Base-by-base conservation (phyloP, 495 filamentous ascomycete genomes). In the Filosporella fistucella region DNA sequence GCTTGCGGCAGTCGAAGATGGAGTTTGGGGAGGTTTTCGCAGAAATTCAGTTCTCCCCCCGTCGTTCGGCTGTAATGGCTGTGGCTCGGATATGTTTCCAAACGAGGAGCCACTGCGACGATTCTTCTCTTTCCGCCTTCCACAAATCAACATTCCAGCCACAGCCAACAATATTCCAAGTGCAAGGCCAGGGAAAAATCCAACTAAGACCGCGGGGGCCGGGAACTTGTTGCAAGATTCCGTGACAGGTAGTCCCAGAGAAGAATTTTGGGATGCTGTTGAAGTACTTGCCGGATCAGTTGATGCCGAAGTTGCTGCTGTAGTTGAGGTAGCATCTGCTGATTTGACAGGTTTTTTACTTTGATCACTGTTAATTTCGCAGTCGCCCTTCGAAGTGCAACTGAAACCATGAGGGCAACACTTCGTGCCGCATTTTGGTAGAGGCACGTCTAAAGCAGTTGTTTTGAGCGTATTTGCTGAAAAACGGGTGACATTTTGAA, bases 351-450 rank as follows among this genome's bases (percentile, higher is more conserved):
- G 51, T 43, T 32, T 18, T 24, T 37, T 24, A 14, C 37, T 35
- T 25, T 60, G 54, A 26, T 57, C 46, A 5, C 43, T 45, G 37
- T 57, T 52, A 22, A 37, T 47, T 2, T 18, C 18, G 26, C 58
- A 60, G 33, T 74, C 66, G 22, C 51, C 64, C 41, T 67, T 59
- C 20, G 66, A 64, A 20, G 67, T 60, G 67, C 90, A 96, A 13
- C 64, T 72, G 59, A 86, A 95, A 16, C 89, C 90, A 56, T 85
- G 81, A 0, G 90, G 90, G 63, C 84, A 88, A 8, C 61, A 66
- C 9, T 62, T 52, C n/a, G 41, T 49, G 14, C 76, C 79, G 50
- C 86, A 91, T 36, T 63, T 69, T 35, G 67, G 63, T 11, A 91
- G 67, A 12, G 67, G 52, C 2, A 70, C 72, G 13, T 69, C 58